Conservation (phyloP, 202 grass and related monocot species). For the Miscanthus sacchariflorus region DNA sequence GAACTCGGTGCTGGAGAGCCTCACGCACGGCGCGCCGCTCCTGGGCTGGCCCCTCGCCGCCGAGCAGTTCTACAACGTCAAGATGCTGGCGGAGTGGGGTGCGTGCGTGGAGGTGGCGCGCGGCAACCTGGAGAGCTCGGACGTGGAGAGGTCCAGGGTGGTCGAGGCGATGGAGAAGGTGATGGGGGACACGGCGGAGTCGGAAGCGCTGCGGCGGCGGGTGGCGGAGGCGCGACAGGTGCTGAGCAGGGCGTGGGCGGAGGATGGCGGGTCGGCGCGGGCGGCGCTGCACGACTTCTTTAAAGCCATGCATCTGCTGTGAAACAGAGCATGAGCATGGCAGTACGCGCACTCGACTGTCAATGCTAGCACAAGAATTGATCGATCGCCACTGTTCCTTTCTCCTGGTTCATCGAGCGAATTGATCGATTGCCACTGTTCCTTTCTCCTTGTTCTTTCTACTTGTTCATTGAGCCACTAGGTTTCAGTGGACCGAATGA, state of each 20-base stretch:
- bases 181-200: not conserved
- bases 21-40: conserved; percentile 34
- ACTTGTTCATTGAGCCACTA: no score
- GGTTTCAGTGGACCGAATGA: no score
- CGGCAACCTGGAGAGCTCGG: not conserved
- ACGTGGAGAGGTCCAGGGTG: not conserved
- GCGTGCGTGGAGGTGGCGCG: conserved; percentile 3
- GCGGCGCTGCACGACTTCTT: not conserved
- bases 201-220: not conserved
- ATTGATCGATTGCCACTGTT: no score
- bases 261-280: not conserved
- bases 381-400: no score
- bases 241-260: not conserved
- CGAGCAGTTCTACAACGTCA: conserved; percentile 51
- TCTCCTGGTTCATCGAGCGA: no score
- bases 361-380: no score
- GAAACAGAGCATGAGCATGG: no score
- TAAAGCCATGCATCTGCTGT: not conserved
- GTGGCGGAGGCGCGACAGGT: not conserved
- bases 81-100: conserved; percentile 33
- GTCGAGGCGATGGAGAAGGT: not conserved
- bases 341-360: no score
- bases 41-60: conserved; percentile 53
- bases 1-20: conserved; percentile 80
- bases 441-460: no score